Conservation (phyloP, 1,284 basidiomycete genomes). For the Earliella scabrosa region DNA sequence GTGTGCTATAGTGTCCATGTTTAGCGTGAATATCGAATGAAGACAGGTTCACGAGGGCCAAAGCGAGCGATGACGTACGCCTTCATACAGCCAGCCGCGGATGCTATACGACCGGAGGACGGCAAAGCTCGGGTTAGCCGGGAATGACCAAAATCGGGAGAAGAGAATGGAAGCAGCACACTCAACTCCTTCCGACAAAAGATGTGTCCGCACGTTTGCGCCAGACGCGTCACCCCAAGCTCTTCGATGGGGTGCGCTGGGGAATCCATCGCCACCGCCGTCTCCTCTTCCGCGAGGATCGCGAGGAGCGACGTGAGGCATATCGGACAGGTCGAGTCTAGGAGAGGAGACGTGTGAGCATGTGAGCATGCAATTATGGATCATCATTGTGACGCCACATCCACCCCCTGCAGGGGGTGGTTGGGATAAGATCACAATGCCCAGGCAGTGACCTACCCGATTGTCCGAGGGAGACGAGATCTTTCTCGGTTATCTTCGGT, state of each 20-base stretch:
- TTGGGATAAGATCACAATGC: not conserved
- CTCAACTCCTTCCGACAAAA: slow-evolving; percentile 77
- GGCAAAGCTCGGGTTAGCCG: not conserved
- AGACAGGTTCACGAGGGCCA: no score
- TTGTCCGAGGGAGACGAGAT: slow-evolving; percentile 41
- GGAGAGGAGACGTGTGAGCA: not conserved
- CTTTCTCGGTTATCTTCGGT: slow-evolving; percentile 48
- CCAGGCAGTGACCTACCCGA: slow-evolving; percentile 35
- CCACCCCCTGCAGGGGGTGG: not conserved
- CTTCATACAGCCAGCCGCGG: slow-evolving; percentile 19
- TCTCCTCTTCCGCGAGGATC: slow-evolving; percentile 73
- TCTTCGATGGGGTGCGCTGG: slow-evolving; percentile 70
- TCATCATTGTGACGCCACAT: no score
- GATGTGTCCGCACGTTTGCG: slow-evolving; percentile 65
- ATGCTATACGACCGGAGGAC: slow-evolving; percentile 15
- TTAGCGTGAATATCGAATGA: no score
- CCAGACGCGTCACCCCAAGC: slow-evolving; percentile 67
- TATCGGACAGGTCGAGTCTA: slow-evolving; percentile 72
- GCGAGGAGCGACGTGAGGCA: slow-evolving; percentile 68
- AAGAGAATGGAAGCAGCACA: not conserved
- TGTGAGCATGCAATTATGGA: not conserved
- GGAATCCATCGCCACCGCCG: slow-evolving; percentile 71
- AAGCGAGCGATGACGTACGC: slow-evolving; percentile 20
- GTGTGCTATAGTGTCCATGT: slow-evolving; percentile 8
- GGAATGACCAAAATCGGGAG: not conserved